Percentiles rank a stretch among this genome's conserved stretches.
phyloP scores from a whole-genome alignment of 1,139 yeast species.

The Yarrowia galli region DNA sequence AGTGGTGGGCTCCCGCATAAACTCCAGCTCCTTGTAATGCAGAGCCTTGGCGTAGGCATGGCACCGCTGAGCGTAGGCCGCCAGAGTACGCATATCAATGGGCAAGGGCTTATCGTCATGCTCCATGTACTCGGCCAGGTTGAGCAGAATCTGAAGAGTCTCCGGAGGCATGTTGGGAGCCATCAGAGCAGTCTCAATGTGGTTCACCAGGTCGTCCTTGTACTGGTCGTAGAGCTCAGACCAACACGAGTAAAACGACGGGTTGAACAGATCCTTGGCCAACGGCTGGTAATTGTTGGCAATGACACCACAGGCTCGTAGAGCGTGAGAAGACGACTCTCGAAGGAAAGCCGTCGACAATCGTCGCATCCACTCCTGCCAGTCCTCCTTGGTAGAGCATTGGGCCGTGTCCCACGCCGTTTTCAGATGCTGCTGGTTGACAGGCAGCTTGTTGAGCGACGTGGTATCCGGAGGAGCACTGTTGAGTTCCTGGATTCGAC shows the following conservation, averaged over 20 bases:
- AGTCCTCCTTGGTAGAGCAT: conserved; percentile 89
- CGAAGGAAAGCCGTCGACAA: conserved; percentile 84
- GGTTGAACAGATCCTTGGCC: conserved; percentile 90
- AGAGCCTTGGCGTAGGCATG: conserved; percentile 98
- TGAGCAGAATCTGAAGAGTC: conserved; percentile 85
- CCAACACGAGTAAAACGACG: conserved; percentile 97
- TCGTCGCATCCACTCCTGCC: conserved; percentile 97
- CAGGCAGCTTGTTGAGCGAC: conserved; percentile 77
- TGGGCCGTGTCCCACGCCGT: conserved; percentile 93
- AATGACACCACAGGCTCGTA: conserved; percentile 89
- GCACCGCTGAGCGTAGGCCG: conserved; percentile 92
- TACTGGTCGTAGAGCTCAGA: conserved; percentile 88
- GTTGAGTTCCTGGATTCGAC: conserved; percentile 42
- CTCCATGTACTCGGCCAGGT: conserved; percentile 95
- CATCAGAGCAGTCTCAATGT: conserved; percentile 84
- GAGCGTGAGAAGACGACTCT: conserved; percentile 94
- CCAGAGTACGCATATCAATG: conserved; percentile 84
- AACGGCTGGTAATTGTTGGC: conserved; percentile 89
- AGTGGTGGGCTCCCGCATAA: conserved; percentile 90
- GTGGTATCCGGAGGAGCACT: conserved; percentile 65
- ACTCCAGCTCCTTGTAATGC: conserved; percentile 94
- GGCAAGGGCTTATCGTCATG: conserved; percentile 96
- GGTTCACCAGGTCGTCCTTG: conserved; percentile 87
- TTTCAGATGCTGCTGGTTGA: conserved; percentile 76
- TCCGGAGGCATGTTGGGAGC: conserved; percentile 96